Conservation (phyloP, 2,329 filamentous ascomycete genomes). For the Thelonectria olida region DNA sequence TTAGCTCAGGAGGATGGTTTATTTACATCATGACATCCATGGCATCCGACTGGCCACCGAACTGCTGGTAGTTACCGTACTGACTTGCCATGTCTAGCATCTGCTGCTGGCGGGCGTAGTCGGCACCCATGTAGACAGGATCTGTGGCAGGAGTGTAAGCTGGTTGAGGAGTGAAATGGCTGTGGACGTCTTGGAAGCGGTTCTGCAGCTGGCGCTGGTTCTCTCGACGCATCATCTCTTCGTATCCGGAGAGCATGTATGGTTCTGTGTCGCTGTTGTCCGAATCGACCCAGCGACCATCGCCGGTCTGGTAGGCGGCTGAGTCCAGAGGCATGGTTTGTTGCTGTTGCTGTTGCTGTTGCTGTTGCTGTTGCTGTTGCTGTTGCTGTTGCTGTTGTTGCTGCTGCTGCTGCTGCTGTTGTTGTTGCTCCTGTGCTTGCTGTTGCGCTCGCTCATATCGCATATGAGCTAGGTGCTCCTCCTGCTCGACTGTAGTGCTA, state of each 20-base stretch:
- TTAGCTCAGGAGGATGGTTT: conserved; percentile 14
- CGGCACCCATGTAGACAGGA: conserved; percentile 69
- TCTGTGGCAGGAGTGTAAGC: conserved; percentile 69
- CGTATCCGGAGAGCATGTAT: conserved; percentile 87
- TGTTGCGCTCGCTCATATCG: conserved; percentile 59
- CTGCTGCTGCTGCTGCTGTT: conserved; percentile 44
- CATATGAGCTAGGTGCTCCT: conserved; percentile 66
- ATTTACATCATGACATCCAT: conserved; percentile 58
- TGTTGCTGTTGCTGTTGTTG: conserved; percentile 39
- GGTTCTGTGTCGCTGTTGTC: conserved; percentile 69
- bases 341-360: conserved; percentile 48
- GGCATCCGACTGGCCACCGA: conserved; percentile 56
- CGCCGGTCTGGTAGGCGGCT: conserved; percentile 59
- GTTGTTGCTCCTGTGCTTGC: conserved; percentile 35
- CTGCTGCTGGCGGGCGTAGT: conserved; percentile 59
- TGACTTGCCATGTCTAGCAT: conserved; percentile 72
- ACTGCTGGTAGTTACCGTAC: conserved; percentile 70
- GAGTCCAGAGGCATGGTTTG: conserved; percentile 63
- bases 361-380: conserved; percentile 45
- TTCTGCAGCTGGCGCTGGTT: conserved; percentile 58
- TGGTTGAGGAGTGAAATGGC: conserved; percentile 53
- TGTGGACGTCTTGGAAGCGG: conserved; percentile 53
- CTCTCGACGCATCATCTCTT: conserved; percentile 71
- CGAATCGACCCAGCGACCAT: conserved; percentile 61
- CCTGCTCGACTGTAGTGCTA: conserved; percentile 63